Evolutionary conservation across 2,329 filamentous ascomycete genomes (phyloP).

Genomic region (Venturia effusa): DNA sequence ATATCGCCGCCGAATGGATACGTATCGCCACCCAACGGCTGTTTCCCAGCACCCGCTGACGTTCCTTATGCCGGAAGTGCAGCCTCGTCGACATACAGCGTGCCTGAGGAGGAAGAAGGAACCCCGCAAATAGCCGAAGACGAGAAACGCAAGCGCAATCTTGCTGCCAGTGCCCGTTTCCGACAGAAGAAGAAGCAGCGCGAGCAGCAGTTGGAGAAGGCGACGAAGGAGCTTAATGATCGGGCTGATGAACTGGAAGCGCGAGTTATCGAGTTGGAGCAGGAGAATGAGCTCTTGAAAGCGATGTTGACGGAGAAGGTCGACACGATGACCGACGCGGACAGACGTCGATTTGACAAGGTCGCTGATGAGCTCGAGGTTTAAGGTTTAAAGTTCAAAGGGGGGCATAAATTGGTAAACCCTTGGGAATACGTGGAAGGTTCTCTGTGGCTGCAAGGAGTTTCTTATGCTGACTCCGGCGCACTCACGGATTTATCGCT

Average conservation of each 20-base stretch:
- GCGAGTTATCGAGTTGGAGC: constrained; percentile 38
- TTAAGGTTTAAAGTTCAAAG: too few species aligned
- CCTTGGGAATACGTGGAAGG: too few species aligned
- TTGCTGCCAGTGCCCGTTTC: constrained; percentile 40
- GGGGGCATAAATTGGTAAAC: too few species aligned
- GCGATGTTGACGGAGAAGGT: constrained; percentile 40
- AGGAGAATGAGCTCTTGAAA: constrained; percentile 43
- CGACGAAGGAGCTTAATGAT: constrained; percentile 39
- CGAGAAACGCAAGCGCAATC: constrained; percentile 43
- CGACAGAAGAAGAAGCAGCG: constrained; percentile 46
- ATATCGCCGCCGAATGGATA: neutral
- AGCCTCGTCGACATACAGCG: constrained; percentile 15
- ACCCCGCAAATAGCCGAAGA: constrained; percentile 33
- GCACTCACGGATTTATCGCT: neutral
- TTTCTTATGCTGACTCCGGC: neutral
- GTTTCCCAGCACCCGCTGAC: constrained; percentile 16
- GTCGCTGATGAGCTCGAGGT: neutral
- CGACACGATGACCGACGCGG: constrained; percentile 28
- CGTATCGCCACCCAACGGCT: neutral
- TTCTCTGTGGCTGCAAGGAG: neutral
- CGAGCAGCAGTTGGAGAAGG: constrained; percentile 40
- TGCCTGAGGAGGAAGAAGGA: constrained; percentile 18
- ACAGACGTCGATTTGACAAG: constrained; percentile 13
- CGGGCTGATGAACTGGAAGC: constrained; percentile 34
- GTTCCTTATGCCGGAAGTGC: constrained; percentile 24